These are phyloP conservation scores for Kurtzmaniella natalensis DNA, from an alignment of 1,139 yeast species.

Conservation along the genomic window DNA sequence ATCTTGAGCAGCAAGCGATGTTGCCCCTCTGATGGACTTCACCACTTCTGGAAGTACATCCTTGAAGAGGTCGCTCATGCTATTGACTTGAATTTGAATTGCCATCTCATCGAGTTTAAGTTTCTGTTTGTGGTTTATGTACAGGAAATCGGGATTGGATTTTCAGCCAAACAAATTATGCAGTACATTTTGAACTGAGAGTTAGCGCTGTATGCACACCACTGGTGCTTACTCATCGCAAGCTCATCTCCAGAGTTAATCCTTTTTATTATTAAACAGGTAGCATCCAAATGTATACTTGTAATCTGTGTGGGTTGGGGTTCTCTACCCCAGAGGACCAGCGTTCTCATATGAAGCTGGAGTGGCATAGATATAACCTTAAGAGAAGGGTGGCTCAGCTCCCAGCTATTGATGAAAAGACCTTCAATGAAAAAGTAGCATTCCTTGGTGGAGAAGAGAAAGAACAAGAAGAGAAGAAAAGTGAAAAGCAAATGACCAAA, in stretches of 20 bases:
- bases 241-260: too few species aligned
- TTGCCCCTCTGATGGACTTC: conserved; percentile 62
- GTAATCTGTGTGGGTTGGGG: conserved; percentile 42
- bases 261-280: too few species aligned
- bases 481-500: conserved; percentile 42
- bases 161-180: neutral
- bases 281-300: conserved; percentile 24
- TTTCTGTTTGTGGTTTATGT: conserved; percentile 1
- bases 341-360: conserved; percentile 53
- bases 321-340: conserved; percentile 40
- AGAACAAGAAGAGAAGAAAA: conserved; percentile 14
- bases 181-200: neutral
- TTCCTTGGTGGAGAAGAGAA: conserved; percentile 20
- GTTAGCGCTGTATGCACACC: conserved; percentile 3
- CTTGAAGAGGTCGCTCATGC: conserved; percentile 13
- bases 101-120: conserved; percentile 7
- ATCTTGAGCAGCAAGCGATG: conserved; percentile 76
- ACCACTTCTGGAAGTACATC: conserved; percentile 40
- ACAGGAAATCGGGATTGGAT: conserved; percentile 1
- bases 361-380: conserved; percentile 71
- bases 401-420: conserved; percentile 49
- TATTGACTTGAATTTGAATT: neutral
- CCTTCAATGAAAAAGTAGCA: conserved; percentile 45
- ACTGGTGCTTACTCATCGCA: conserved; percentile 11
- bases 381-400: conserved; percentile 58